Evolutionary conservation across 345 rosid species (phyloP), one percentile per base, ranked within the genome.

Genomic region (Boechera divaricarpa): DNA sequence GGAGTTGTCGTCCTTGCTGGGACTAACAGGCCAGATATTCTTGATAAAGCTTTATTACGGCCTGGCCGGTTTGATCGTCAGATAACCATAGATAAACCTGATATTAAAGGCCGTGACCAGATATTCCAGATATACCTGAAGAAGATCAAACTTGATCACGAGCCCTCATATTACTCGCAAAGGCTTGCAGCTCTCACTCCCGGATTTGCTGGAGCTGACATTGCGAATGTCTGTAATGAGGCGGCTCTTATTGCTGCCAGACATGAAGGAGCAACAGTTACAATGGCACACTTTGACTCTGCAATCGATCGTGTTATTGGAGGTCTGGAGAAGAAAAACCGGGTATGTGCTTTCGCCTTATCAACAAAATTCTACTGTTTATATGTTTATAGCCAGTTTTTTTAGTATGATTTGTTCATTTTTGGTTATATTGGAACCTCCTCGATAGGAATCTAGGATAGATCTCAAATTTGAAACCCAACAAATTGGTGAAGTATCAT

Each of bases 201-300:
- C 15, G 98, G 98, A 70, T 94, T 94, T 84, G 93, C 98, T 70
- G 98, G 98, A 60, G 97, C 97, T 31, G 98, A 94, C 82, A 92
- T 94, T 77, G 98, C 98, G 10, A 94, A 94, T 83, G 94, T 94
- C 62, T 87, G 94, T 82, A 94, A 94, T 63, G 98, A 94, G 83
- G 98, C 97, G 28, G 98, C 98, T 78, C 77, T 94, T 63, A 88
- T 94, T 77, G 98, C 97, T 13, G 97, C 98, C n/a, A 89, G 98
- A 78, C 72, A 75, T 60, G 96, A 92, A 76, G 74, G 72, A 36
- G 64, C 68, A 13, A 80, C 74, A 71, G 89, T 92, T 62, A 86
- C 86, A 3, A 88, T 92, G 98, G 87, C 90, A 3, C 95, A 94
- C 78, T 92, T 94, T 81, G 98, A 92, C 84, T 79, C 97, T 24